Evolutionary conservation across 768 basidiomycete genomes (phyloP).

Genomic region (Lactifluus hygrophoroides): DNA sequence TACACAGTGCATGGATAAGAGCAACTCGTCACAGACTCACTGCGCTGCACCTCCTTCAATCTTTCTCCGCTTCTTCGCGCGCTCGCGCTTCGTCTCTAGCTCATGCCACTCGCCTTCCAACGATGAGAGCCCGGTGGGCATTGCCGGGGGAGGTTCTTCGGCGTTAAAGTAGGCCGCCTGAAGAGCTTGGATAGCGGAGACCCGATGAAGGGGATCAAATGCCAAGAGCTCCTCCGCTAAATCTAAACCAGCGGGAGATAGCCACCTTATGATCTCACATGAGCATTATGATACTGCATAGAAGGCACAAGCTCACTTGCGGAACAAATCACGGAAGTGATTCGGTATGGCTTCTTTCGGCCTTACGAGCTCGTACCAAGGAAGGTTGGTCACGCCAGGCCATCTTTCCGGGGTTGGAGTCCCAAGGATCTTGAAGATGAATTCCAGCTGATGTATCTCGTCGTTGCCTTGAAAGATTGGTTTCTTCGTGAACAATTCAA

Average conservation of each 20-base stretch:
- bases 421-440: conserved; percentile 84
- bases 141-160: conserved; percentile 66
- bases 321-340: conserved; percentile 76
- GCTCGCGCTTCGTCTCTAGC: conserved; percentile 87
- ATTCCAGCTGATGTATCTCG: conserved; percentile 94
- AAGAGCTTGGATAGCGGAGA: conserved; percentile 74
- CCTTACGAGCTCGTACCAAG: conserved; percentile 99
- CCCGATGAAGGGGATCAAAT: conserved; percentile 72
- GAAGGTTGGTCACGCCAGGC: conserved; percentile 73
- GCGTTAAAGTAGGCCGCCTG: conserved; percentile 74
- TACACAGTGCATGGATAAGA: conserved; percentile 25
- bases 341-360: conserved; percentile 68
- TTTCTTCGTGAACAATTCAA: conserved; percentile 92
- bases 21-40: conserved; percentile 14
- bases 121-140: conserved; percentile 71
- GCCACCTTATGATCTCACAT: conserved; percentile 46
- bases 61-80: conserved; percentile 71
- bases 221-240: conserved; percentile 75
- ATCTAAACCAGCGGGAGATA: conserved; percentile 80
- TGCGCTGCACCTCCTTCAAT: conserved; percentile 32
- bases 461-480: conserved; percentile 98
- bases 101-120: conserved; percentile 98
- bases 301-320: conserved; percentile 47
- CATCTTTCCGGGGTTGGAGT: conserved; percentile 80
- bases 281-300: background rate